Base-by-base conservation (phyloP, 768 basidiomycete species). In the Kwoniella heveanensis region DNA sequence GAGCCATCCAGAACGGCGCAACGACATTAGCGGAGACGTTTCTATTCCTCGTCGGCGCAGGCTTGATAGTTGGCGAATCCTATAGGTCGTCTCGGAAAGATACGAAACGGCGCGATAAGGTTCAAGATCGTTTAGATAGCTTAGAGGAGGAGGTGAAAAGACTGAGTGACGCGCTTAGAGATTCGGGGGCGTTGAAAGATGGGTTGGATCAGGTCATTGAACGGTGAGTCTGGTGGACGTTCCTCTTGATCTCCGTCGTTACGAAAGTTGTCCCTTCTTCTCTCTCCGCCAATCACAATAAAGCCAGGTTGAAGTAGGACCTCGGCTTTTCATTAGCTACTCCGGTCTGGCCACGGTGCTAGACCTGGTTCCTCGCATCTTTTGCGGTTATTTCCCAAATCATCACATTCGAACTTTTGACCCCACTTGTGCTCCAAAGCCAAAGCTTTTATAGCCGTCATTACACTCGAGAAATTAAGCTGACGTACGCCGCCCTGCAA, bases 1-100 rank as follows among this genome's bases (percentile, higher is more conserved):
- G 79, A 68, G 79, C 79, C 2, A 69, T 80, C 1, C 76, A 78
- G 54, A 80, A 80, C 48, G 79, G 79, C 10, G 79, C 79, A 8
- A 80, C 69, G 13, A 73, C 74, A 15, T 48, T 80, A 12, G 79
- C 79, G 2, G 79, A 80, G 62, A 64, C 71, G 7, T 80, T 80
- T 54, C 70, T 80, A 22, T 80, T 80, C 54, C 21, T 71, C 12
- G 79, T 80, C 7, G 77, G 72, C 0, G 76, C 76, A 2, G 69
- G 72, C 12, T 55, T 80, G 56, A 72, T 80, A 13, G 21, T 78
- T 4, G 79, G 79, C 22, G 79, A 80, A 62, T 60, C 71, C 48
- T 73, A 54, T 24, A 56, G 70, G 36, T 73, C 74, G 17, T 70
- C 68, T 17, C 25, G 73, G 49, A 77, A 77, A 67, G 76, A 74